Evolutionary conservation across 192 early-diverging fungal species (phyloP).

Genomic region (Kappamyces sp.): DNA sequence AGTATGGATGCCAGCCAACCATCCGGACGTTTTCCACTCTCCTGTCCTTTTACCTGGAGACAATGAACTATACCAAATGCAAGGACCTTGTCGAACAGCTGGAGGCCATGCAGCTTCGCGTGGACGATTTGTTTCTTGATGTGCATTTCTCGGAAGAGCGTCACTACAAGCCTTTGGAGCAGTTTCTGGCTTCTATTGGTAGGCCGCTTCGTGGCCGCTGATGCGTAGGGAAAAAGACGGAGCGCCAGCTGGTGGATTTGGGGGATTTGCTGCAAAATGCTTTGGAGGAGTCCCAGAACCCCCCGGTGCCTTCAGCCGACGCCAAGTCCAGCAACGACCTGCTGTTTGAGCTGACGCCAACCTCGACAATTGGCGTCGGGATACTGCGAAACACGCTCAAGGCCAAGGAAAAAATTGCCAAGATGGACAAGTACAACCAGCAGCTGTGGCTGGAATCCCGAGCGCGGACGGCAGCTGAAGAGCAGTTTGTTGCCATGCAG

Average conservation of each 20-base stretch:
- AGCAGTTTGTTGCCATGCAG: conserved; percentile 50
- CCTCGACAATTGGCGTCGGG: conserved; percentile 64
- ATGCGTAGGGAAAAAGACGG: not conserved
- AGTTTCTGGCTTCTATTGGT: not conserved
- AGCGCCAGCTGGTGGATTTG: not conserved
- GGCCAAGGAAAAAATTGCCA: conserved; percentile 21
- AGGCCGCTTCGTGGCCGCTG: too few species aligned
- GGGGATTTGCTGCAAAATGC: conserved; percentile 25
- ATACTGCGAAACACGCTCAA: conserved; percentile 69
- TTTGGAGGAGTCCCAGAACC: conserved; percentile 20
- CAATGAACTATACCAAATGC: not conserved
- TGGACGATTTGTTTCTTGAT: not conserved
- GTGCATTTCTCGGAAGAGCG: not conserved
- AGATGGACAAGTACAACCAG: conserved; percentile 58
- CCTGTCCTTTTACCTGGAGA: not conserved
- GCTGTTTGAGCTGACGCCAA: conserved; percentile 27
- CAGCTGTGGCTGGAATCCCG: conserved; percentile 80
- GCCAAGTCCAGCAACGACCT: conserved; percentile 19
- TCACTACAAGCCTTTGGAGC: not conserved
- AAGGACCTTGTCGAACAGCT: not conserved
- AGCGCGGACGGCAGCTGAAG: conserved; percentile 67
- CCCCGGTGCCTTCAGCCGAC: not conserved
- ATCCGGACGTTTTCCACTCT: not conserved
- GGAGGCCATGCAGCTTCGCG: not conserved
- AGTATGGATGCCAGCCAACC: not conserved